Conservation (phyloP, 352 stramenopile genomes). For the Pythium phragmitis region DNA sequence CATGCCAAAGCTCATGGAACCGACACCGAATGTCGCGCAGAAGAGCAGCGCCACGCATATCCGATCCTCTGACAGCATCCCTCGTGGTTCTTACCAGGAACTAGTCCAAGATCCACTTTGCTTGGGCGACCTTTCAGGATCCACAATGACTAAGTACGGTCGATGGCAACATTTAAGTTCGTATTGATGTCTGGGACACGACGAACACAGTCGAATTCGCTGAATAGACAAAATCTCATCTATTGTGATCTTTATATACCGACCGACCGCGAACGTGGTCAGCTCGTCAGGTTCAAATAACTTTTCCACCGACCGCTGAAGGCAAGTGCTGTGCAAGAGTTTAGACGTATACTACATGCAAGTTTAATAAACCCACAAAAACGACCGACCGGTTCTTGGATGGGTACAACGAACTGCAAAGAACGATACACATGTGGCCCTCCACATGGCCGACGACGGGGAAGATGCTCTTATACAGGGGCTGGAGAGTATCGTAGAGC, state of each 20-base stretch:
- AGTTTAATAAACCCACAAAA: constrained; percentile 4
- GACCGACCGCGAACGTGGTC: constrained; percentile 39
- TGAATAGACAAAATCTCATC: not conserved
- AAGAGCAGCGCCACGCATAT: constrained; percentile 68
- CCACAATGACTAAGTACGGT: constrained; percentile 9
- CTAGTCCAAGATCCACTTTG: not conserved
- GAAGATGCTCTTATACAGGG: constrained; percentile 20
- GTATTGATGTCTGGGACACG: not conserved
- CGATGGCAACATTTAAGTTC: not conserved
- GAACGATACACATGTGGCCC: constrained; percentile 15
- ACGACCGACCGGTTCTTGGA: constrained; percentile 22
- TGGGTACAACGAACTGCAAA: constrained; percentile 23
- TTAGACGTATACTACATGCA: constrained; percentile 19
- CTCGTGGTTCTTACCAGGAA: not conserved
- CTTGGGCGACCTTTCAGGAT: constrained; percentile 26
- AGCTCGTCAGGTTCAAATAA: constrained; percentile 20
- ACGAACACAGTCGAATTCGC: constrained; percentile 34
- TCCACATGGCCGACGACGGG: constrained; percentile 4
- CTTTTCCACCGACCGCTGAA: constrained; percentile 12
- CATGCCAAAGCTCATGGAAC: constrained; percentile 70
- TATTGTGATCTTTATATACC: constrained; percentile 43
- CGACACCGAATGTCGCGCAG: constrained; percentile 71
- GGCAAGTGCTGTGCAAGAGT: not conserved
- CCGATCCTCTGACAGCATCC: constrained; percentile 42
- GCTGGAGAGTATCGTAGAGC: not conserved